Conservation (phyloP, 139 green algal genomes). For the Asterochloris erici region DNA sequence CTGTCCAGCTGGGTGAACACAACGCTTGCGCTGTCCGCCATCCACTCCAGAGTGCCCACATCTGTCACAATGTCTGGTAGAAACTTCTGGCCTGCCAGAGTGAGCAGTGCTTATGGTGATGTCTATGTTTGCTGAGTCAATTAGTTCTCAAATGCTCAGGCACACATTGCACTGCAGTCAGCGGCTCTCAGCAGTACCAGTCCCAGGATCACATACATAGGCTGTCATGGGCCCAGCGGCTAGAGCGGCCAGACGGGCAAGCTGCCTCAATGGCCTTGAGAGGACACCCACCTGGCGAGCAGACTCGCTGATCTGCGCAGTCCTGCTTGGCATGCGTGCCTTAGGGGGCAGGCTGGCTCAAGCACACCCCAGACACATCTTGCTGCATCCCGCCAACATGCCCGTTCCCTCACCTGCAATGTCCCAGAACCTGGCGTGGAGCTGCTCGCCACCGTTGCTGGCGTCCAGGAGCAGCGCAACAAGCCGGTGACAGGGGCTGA, state of each 20-base stretch:
- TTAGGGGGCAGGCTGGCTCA: too few relatives aligned
- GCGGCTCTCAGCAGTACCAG: neutral
- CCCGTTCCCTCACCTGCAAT: neutral
- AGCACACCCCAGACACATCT: neutral
- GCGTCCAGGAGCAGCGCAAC: neutral
- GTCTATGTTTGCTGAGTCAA: neutral
- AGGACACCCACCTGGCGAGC: too few relatives aligned
- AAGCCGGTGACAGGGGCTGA: neutral
- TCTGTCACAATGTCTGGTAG: neutral
- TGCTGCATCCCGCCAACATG: neutral
- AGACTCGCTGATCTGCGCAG: too few relatives aligned
- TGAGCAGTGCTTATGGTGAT: neutral
- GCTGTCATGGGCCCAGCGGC: neutral
- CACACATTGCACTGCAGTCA: neutral
- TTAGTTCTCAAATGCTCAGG: neutral
- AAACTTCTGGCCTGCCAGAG: neutral
- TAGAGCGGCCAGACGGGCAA: neutral
- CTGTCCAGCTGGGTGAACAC: slow-evolving; percentile 7
- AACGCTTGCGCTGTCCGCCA: neutral
- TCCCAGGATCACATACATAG: neutral
- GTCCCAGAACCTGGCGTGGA: too few relatives aligned
- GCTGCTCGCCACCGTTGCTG: neutral
- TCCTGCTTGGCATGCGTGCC: too few relatives aligned
- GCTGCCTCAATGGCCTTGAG: too few relatives aligned
- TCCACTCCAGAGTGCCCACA: slow-evolving; percentile 5